Evolutionary conservation across 768 basidiomycete species (phyloP).

Genomic region (Aureoboletus auriporus): DNA sequence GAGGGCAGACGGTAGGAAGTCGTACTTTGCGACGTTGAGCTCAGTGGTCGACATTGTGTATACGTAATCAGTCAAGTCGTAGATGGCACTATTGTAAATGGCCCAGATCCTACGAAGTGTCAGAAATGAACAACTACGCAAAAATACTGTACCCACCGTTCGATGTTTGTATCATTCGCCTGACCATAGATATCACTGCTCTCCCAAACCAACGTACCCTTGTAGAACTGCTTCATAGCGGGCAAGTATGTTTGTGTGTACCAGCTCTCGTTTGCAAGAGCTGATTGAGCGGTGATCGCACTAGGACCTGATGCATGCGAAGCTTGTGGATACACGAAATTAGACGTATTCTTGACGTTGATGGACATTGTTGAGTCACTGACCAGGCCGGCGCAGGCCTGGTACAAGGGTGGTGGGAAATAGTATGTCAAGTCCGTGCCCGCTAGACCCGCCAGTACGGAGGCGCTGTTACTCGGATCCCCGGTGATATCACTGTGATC

Average conservation of each 20-base stretch:
- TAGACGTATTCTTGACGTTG: conserved; percentile 44
- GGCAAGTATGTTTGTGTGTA: conserved; percentile 55
- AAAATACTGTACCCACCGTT: conserved; percentile 21
- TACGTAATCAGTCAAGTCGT: conserved; percentile 67
- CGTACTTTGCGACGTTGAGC: conserved; percentile 40
- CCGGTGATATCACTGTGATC: conserved; percentile 61
- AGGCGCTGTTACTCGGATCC: conserved; percentile 45
- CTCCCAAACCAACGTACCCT: conserved; percentile 57
- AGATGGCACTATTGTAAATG: conserved; percentile 53
- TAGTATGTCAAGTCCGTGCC: conserved; percentile 62
- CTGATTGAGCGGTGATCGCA: conserved; percentile 34
- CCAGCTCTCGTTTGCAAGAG: conserved; percentile 43
- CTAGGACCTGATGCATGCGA: conserved; percentile 55
- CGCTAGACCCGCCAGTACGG: conserved; percentile 48
- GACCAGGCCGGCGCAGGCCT: conserved; percentile 61
- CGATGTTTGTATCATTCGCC: conserved; percentile 34
- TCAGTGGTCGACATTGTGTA: conserved; percentile 48
- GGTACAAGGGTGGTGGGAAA: conserved; percentile 55
- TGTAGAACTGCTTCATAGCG: conserved; percentile 50
- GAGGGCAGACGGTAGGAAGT: conserved; percentile 49
- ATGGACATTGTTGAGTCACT: conserved; percentile 39
- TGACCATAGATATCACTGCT: conserved; percentile 33
- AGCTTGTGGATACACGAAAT: conserved; percentile 38
- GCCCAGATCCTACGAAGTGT: conserved; percentile 46
- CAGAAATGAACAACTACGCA: conserved; percentile 8